A percentile compares a stretch with the other conserved stretches of the same genome.
Conservation (phyloP, 2,329 filamentous ascomycete genomes). For the Lasiodiplodia gonubiensis region DNA sequence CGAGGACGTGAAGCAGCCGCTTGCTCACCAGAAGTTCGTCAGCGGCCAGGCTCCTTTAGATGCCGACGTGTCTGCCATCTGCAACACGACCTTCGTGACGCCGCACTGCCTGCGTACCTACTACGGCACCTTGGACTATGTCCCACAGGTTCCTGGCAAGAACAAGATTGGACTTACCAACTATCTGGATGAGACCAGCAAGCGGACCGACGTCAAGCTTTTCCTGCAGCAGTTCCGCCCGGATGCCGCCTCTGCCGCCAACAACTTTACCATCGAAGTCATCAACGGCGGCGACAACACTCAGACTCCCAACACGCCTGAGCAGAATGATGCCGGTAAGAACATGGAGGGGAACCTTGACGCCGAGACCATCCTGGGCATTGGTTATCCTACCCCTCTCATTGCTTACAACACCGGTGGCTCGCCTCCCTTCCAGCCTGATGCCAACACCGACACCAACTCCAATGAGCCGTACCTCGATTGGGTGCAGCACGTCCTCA, state of each 20-base stretch:
- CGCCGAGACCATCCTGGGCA: slow-evolving; percentile 63
- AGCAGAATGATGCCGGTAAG: slow-evolving; percentile 28
- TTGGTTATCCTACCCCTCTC: slow-evolving; percentile 61
- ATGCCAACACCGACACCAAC: slow-evolving; percentile 54
- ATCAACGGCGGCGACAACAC: slow-evolving; percentile 29
- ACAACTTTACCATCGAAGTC: slow-evolving; percentile 30
- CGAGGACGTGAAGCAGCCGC: background rate
- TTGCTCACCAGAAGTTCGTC: background rate
- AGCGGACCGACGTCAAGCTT: slow-evolving; percentile 38
- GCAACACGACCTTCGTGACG: slow-evolving; percentile 49
- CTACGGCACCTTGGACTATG: slow-evolving; percentile 51
- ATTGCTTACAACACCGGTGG: slow-evolving; percentile 67
- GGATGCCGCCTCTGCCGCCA: slow-evolving; percentile 28
- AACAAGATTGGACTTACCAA: slow-evolving; percentile 57
- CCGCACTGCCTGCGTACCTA: slow-evolving; percentile 50
- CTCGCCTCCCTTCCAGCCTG: slow-evolving; percentile 57
- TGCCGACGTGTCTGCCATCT: slow-evolving; percentile 35
- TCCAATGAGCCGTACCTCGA: slow-evolving; percentile 72
- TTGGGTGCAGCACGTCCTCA: slow-evolving; percentile 62
- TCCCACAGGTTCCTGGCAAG: slow-evolving; percentile 48
- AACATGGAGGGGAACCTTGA: slow-evolving; percentile 47
- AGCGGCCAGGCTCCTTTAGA: background rate
- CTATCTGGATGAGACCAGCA: slow-evolving; percentile 55
- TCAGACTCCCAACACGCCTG: slow-evolving; percentile 28
- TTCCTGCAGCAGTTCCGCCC: slow-evolving; percentile 30